These are phyloP conservation scores for Globisporangium camurandrum DNA, from an alignment of 352 stramenopile species.

Conservation along the genomic window DNA sequence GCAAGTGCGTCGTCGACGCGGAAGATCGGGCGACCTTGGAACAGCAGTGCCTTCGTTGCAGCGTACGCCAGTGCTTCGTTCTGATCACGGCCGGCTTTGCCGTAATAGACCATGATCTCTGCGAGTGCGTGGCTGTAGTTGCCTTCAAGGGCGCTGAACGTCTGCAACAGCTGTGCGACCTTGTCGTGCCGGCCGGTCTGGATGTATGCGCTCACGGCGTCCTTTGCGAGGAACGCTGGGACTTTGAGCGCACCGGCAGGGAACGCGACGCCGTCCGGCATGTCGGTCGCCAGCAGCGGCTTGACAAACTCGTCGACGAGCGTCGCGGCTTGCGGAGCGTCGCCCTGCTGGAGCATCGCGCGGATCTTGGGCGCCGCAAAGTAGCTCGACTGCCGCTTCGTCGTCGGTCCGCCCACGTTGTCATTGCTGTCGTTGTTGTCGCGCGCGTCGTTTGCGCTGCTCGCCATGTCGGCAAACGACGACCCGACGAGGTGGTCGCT, in stretches of 20 bases:
- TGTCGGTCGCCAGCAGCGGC: slow-evolving; percentile 24
- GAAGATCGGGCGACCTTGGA: slow-evolving; percentile 39
- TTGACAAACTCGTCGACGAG: slow-evolving; percentile 35
- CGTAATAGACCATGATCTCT: slow-evolving; percentile 41
- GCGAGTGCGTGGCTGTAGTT: slow-evolving; percentile 37
- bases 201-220: slow-evolving; percentile 44
- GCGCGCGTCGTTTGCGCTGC: slow-evolving; percentile 16
- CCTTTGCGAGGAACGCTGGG: slow-evolving; percentile 26
- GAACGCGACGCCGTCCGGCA: slow-evolving; percentile 24
- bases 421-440: background rate
- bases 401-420: background rate
- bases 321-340: slow-evolving; percentile 23
- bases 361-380: slow-evolving; percentile 35
- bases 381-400: slow-evolving; percentile 14
- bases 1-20: slow-evolving; percentile 30
- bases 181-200: slow-evolving; percentile 41
- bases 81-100: slow-evolving; percentile 20
- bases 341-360: slow-evolving; percentile 30
- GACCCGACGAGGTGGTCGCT: slow-evolving; percentile 30
- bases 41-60: slow-evolving; percentile 45
- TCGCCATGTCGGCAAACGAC: slow-evolving; percentile 18
- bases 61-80: slow-evolving; percentile 41
- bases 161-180: slow-evolving; percentile 41
- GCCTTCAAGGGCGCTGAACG: slow-evolving; percentile 31
- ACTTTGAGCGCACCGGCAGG: slow-evolving; percentile 26